These are phyloP conservation scores for Sclerotiophoma versabilis DNA, from an alignment of 2,329 filamentous ascomycete genomes.

Conservation along the genomic window DNA sequence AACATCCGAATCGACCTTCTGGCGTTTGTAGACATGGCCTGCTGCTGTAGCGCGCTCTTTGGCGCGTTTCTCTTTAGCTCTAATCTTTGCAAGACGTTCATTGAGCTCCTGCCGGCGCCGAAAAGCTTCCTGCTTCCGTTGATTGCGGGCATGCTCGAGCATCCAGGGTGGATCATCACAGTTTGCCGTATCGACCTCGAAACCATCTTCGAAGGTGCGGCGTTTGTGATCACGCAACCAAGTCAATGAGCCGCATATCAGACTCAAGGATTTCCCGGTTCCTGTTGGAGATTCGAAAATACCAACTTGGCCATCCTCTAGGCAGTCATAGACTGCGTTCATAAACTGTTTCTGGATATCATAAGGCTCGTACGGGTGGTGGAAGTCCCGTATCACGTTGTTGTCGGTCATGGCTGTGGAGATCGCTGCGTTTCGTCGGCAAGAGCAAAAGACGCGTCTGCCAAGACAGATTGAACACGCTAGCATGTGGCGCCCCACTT, in stretches of 20 bases:
- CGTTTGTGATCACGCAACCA: constrained; percentile 88
- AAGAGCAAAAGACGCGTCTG: not conserved
- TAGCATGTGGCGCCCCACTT: not conserved
- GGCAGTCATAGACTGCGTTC: constrained; percentile 78
- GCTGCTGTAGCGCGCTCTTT: constrained; percentile 59
- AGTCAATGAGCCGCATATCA: constrained; percentile 87
- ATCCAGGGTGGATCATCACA: constrained; percentile 86
- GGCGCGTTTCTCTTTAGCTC: constrained; percentile 67
- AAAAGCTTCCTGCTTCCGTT: constrained; percentile 71
- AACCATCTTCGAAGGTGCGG: constrained; percentile 61
- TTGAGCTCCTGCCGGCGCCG: constrained; percentile 76
- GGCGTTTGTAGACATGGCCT: constrained; percentile 57
- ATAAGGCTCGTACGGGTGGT: constrained; percentile 89
- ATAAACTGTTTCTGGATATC: constrained; percentile 89
- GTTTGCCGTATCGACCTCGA: constrained; percentile 56
- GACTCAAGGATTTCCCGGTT: constrained; percentile 87
- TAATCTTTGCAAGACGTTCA: constrained; percentile 69
- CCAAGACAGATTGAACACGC: not conserved
- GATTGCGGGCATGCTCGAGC: constrained; percentile 74
- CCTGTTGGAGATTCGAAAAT: constrained; percentile 96
- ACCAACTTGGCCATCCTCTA: constrained; percentile 80
- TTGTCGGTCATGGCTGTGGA: constrained; percentile 26
- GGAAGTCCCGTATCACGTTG: constrained; percentile 63
- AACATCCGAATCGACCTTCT: constrained; percentile 26
- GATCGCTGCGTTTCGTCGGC: not conserved